Evolutionary conservation across 139 green algal species (phyloP).

Genomic region (Chlamydomonas sphaeroides): DNA sequence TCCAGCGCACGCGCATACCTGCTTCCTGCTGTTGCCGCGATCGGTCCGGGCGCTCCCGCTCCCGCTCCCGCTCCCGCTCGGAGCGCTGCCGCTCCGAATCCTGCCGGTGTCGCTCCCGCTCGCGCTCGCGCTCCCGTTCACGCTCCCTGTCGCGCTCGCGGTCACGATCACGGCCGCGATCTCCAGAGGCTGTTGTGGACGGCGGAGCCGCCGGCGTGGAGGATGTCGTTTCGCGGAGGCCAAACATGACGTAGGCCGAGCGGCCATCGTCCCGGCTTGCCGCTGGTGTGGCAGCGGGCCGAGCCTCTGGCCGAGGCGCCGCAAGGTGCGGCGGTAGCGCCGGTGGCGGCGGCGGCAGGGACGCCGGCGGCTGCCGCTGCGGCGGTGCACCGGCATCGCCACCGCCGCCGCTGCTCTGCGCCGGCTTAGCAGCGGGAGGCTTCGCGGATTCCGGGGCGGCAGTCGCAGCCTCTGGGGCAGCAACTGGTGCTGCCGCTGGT

Average conservation of each 20-base stretch:
- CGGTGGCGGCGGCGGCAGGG: conserved; percentile 9
- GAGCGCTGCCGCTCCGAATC: not conserved
- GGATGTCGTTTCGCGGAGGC: conserved; percentile 8
- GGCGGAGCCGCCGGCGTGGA: not conserved
- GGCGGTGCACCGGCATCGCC: too few relatives aligned
- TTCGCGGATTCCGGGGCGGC: too few relatives aligned
- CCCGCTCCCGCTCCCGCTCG: not conserved
- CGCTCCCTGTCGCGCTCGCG: conserved; percentile 12
- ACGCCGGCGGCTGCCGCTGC: not conserved
- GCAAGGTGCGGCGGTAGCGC: conserved; percentile 20
- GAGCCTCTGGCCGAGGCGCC: too few relatives aligned
- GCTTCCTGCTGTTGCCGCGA: too few relatives aligned
- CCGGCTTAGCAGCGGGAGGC: too few relatives aligned
- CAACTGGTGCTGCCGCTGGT: not conserved
- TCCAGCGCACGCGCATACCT: too few relatives aligned
- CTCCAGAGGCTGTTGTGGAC: too few relatives aligned
- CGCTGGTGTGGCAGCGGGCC: too few relatives aligned
- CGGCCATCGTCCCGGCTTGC: not conserved
- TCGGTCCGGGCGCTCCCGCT: not conserved
- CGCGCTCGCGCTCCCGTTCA: not conserved
- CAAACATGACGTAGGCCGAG: conserved; percentile 23
- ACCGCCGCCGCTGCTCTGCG: not conserved
- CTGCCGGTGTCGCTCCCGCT: not conserved
- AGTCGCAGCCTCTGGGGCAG: not conserved
- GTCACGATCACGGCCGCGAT: not conserved